Evolutionary conservation across 2,329 filamentous ascomycete species (phyloP).

Genomic region (Aspergillus versicolor): DNA sequence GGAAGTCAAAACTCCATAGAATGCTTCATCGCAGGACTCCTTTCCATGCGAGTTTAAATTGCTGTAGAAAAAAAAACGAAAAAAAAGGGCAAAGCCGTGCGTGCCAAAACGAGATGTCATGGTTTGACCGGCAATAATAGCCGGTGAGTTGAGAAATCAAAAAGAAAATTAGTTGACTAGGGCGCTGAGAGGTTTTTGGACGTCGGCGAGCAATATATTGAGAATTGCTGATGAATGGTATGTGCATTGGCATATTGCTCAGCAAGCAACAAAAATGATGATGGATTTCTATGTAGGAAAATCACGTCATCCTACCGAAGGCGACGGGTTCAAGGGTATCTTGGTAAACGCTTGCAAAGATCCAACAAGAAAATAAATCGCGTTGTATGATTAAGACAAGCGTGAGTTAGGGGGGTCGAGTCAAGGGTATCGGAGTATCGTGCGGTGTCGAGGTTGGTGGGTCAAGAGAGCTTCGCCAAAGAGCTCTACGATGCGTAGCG

Average conservation of each 20-base stretch:
- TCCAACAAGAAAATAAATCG: slow-evolving; percentile 10
- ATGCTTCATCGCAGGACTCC: slow-evolving; percentile 32
- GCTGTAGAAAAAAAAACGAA: background rate
- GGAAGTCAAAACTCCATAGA: slow-evolving; percentile 23
- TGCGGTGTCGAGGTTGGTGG: background rate
- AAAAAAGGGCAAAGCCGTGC: background rate
- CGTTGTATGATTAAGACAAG: slow-evolving; percentile 6
- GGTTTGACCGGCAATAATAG: background rate
- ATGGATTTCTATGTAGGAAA: slow-evolving; percentile 15
- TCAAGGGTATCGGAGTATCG: background rate
- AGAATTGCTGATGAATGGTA: slow-evolving; percentile 8
- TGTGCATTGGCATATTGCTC: background rate
- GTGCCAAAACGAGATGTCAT: slow-evolving; percentile 10
- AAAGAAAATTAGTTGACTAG: background rate
- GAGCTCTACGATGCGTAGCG: background rate
- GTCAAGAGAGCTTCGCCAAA: background rate
- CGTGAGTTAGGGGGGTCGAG: background rate
- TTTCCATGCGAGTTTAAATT: slow-evolving; percentile 32
- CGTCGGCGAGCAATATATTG: background rate
- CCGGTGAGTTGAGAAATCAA: too few species aligned
- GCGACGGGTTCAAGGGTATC: slow-evolving; percentile 32
- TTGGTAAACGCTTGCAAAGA: slow-evolving; percentile 26
- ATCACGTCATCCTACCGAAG: slow-evolving; percentile 16
- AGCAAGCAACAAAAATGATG: slow-evolving; percentile 7
- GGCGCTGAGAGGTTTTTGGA: slow-evolving; percentile 4